Base-by-base conservation (phyloP, 352 stramenopile species). In the Globisporangium cystogenes region DNA sequence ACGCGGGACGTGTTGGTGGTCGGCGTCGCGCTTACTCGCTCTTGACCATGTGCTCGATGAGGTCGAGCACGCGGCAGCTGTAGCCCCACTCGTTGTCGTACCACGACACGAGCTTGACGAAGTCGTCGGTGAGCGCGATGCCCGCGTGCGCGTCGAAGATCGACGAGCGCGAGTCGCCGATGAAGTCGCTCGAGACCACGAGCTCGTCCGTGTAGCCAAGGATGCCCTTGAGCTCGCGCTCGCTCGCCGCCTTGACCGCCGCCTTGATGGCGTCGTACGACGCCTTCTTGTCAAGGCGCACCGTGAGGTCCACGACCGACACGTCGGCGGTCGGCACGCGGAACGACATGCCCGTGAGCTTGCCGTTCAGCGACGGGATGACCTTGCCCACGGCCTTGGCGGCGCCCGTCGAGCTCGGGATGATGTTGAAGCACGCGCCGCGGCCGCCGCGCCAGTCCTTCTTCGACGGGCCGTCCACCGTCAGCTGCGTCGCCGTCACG, bases 21-120 rank as follows among this genome's bases (percentile, higher is more conserved):
- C 27, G 24, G 18, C 6, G 7, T 37, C 16, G 3, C 16, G 1
- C 16, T 82, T 82, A 87, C 44, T 99, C 93, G 59, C 85, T 85
- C 64, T 90, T 89, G 64, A 89, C 85, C 77, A 98, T 96, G 84
- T 99, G 91, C 82, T 90, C 88, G 68, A 98, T 97, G 62, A 99
- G 80, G 80, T 99, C 95, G 66, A 99, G 72, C 67, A 99, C 85
- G 81, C 96, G 94, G 83, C 82, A 85, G 62, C 82, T 98, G 94
- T 99, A 99, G 62, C 97, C 97, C 80, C 92, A 98, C 74, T 99
- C 97, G 86, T 99, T 99, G 84, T 99, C 97, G 71, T 99, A 99
- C 96, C 96, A 99, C 58, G 94, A 96, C 49, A 99, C 88, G 62
- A 99, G 86, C 95, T 99, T 99, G 56, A 99, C 94, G 67, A 99